A percentile compares a stretch with the other conserved stretches of the same genome.
phyloP scores from a whole-genome alignment of 2,329 filamentous ascomycete genomes.

The Diaporthe citriasiana region DNA sequence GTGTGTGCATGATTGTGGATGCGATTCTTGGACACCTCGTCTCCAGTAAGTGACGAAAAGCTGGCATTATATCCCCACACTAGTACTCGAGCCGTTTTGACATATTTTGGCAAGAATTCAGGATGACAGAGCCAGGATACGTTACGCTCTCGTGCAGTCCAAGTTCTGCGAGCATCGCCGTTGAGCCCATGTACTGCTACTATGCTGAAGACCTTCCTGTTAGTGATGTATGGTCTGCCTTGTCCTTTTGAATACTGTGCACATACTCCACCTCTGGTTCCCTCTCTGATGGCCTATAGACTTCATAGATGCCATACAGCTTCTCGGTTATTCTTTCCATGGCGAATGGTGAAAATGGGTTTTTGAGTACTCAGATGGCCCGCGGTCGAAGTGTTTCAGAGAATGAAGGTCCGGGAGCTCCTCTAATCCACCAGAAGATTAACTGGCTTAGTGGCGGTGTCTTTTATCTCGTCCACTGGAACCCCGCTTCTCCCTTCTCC shows the following conservation, averaged over 20 bases:
- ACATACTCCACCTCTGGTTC: background rate
- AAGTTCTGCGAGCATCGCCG: background rate
- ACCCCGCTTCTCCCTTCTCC: background rate
- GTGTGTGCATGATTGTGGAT: background rate
- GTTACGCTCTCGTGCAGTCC: background rate
- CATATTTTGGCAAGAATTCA: background rate
- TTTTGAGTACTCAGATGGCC: too few relatives aligned
- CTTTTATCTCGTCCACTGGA: background rate
- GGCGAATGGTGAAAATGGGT: background rate
- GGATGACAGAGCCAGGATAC: background rate
- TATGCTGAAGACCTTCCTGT: background rate
- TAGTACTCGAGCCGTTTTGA: background rate
- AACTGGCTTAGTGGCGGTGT: too few relatives aligned
- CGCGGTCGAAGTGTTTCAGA: background rate
- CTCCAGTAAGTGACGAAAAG: background rate
- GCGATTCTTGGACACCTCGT: background rate
- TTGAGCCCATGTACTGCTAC: background rate
- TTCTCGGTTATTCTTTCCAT: background rate
- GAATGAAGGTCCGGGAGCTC: background rate
- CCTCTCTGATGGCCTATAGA: background rate
- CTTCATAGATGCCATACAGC: background rate
- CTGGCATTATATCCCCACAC: constrained; percentile 1
- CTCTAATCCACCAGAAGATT: too few relatives aligned
- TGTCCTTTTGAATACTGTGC: background rate
- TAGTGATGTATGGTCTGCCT: too few relatives aligned